These are phyloP conservation scores for Emmonsiellopsis sp. DNA, from an alignment of 2,329 filamentous ascomycete genomes.

Conservation along the genomic window DNA sequence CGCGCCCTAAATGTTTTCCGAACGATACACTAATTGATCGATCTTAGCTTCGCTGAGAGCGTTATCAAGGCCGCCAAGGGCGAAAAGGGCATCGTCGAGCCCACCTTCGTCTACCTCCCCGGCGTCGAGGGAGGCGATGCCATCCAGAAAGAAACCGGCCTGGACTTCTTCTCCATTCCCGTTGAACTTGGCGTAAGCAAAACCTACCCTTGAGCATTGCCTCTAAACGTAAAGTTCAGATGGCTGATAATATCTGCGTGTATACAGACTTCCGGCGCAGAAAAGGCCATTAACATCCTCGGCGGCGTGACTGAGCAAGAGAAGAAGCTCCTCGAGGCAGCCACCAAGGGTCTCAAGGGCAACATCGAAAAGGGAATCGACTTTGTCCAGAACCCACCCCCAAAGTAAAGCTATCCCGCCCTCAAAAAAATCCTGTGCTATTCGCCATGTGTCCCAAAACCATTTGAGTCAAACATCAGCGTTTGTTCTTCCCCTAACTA, in stretches of 20 bases:
- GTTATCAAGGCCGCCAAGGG: constrained; percentile 80
- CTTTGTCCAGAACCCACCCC: constrained; percentile 78
- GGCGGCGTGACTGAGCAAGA: constrained; percentile 71
- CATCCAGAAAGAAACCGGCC: constrained; percentile 71
- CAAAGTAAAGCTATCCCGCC: constrained; percentile 59
- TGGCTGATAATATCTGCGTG: neutral
- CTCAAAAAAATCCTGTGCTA: neutral
- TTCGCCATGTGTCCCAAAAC: neutral
- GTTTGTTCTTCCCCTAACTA: neutral
- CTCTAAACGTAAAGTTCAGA: neutral
- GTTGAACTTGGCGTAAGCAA: constrained; percentile 84
- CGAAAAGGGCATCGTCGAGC: constrained; percentile 87
- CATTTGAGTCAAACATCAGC: neutral
- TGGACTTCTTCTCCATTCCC: constrained; percentile 93
- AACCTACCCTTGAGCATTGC: constrained; percentile 1
- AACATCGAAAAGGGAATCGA: constrained; percentile 92
- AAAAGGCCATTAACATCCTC: constrained; percentile 77
- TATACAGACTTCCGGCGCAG: constrained; percentile 64
- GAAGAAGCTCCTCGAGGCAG: constrained; percentile 72
- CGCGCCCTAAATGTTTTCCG: neutral
- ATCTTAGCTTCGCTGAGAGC: constrained; percentile 76
- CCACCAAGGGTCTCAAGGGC: constrained; percentile 69
- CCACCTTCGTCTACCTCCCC: constrained; percentile 89
- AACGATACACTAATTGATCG: constrained; percentile 11
- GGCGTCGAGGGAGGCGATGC: constrained; percentile 81